phyloP scores from a whole-genome alignment of 768 basidiomycete species.

The Agaricus blazei region DNA sequence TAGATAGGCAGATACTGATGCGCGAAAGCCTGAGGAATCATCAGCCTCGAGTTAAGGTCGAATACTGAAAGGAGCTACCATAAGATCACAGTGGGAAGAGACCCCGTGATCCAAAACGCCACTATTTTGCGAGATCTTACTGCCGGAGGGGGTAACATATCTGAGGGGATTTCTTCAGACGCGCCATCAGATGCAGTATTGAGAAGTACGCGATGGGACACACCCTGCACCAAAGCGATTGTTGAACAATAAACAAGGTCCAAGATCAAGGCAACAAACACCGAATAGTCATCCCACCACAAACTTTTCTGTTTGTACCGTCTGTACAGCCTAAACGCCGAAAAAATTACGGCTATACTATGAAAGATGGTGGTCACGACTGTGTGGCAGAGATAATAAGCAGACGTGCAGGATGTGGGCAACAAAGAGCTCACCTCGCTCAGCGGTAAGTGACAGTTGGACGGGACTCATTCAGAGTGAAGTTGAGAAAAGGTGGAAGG shows the following conservation, averaged over 20 bases:
- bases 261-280: neutral
- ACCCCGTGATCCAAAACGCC: slow-evolving; percentile 1
- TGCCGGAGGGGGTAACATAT: neutral
- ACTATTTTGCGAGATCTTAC: neutral
- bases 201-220: neutral
- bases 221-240: neutral
- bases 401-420: no score
- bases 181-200: no score
- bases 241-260: neutral
- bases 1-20: slow-evolving; percentile 5
- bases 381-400: neutral
- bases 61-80: neutral
- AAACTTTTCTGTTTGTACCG: neutral
- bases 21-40: neutral
- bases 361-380: neutral
- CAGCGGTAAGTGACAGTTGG: no score
- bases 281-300: slow-evolving; percentile 9
- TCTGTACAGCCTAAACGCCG: slow-evolving; percentile 1
- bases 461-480: no score
- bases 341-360: neutral
- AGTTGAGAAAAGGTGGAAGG: no score
- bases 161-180: no score
- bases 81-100: slow-evolving; percentile 2
- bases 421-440: no score
- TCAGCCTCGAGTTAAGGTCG: no score